Percentiles rank a stretch among this genome's conserved stretches.
Conservation (phyloP, 1,284 basidiomycete species). For the Pholiota adiposa region DNA sequence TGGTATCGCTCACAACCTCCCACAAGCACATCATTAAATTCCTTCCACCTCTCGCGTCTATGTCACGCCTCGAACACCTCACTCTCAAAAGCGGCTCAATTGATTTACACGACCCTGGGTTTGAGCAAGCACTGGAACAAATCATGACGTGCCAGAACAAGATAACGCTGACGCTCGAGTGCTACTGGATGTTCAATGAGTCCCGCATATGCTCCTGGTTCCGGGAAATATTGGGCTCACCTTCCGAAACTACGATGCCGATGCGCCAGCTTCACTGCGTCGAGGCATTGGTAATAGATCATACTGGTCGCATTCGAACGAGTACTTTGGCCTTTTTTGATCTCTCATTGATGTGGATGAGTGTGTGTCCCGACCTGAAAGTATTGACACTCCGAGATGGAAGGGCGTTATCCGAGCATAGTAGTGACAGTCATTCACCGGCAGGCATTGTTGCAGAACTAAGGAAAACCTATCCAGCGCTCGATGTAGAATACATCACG, state of each 20-base stretch:
- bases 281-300: slow-evolving; percentile 21
- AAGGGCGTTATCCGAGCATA: not conserved
- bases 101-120: slow-evolving; percentile 2
- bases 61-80: slow-evolving; percentile 8
- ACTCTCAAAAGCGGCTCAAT: slow-evolving; percentile 14
- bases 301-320: slow-evolving; percentile 16
- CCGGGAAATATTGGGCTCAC: too few relatives aligned
- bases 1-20: slow-evolving; percentile 14
- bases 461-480: not conserved
- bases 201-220: too few relatives aligned
- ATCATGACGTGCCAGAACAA: slow-evolving; percentile 15
- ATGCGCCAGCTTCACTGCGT: too few relatives aligned
- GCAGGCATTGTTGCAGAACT: slow-evolving; percentile 5
- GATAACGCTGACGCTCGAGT: slow-evolving; percentile 14
- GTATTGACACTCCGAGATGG: slow-evolving; percentile 13
- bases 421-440: not conserved
- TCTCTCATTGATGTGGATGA: slow-evolving; percentile 15
- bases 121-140: slow-evolving; percentile 14
- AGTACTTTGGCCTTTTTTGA: slow-evolving; percentile 12
- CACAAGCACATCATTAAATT: slow-evolving; percentile 20
- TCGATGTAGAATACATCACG: slow-evolving; percentile 2
- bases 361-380: too few relatives aligned
- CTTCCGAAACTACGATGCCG: too few relatives aligned
- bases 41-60: slow-evolving; percentile 13
- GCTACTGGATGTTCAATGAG: too few relatives aligned